phyloP scores from a whole-genome alignment of 192 early-diverging fungal species.

The Coemansia sp. region DNA sequence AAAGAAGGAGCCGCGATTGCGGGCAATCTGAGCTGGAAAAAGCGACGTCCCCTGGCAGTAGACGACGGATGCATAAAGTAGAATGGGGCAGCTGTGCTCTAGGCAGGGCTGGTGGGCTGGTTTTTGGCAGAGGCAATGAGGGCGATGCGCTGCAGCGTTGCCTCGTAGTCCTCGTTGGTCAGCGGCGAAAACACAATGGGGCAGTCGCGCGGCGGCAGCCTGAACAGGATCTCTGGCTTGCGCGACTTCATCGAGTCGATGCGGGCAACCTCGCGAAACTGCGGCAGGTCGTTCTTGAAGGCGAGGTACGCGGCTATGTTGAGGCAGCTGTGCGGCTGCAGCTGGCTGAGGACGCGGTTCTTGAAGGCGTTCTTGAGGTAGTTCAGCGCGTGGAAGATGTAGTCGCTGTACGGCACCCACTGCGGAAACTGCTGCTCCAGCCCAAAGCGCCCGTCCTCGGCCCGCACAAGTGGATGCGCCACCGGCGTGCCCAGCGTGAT shows the following conservation, averaged over 20 bases:
- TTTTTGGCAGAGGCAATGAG: constrained; percentile 4
- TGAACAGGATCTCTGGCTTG: constrained; percentile 35
- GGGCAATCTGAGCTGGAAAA: too few species aligned
- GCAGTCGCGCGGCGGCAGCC: constrained; percentile 40
- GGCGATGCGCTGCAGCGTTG: constrained; percentile 32
- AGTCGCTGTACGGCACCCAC: constrained; percentile 81
- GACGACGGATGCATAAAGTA: too few species aligned
- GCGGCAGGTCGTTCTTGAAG: constrained; percentile 46
- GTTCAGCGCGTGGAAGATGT: constrained; percentile 81
- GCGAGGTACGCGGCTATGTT: constrained; percentile 46
- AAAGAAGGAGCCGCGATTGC: too few species aligned
- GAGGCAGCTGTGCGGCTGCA: constrained; percentile 48
- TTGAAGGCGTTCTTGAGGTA: constrained; percentile 88
- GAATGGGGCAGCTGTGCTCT: too few species aligned
- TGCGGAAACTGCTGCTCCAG: constrained; percentile 77
- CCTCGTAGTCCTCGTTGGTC: constrained; percentile 40
- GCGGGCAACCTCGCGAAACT: constrained; percentile 46
- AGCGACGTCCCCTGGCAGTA: too few species aligned
- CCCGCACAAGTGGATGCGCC: constrained; percentile 83
- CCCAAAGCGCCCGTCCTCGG: constrained; percentile 64
- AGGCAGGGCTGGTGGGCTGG: not conserved
- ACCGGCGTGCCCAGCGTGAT: constrained; percentile 74
- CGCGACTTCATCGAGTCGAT: constrained; percentile 41
- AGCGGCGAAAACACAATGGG: constrained; percentile 50
- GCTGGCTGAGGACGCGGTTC: constrained; percentile 66